phyloP scores from a whole-genome alignment of 2,329 filamentous ascomycete species.

The Calonectria honghensis region DNA sequence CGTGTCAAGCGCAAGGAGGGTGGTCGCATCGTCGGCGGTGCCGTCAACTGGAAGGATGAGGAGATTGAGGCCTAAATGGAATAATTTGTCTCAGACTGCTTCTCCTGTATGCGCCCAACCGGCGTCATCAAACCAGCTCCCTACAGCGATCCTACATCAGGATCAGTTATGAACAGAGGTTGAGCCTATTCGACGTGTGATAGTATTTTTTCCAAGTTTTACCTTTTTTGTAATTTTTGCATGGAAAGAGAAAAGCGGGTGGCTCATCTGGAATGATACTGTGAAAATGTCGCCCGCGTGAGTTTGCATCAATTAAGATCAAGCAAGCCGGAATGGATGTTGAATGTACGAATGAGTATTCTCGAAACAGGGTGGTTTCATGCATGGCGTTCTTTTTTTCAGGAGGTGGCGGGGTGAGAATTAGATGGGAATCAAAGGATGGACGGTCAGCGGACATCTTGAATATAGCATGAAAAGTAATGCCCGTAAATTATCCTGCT shows the following conservation, averaged over 20 bases:
- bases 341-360: slow-evolving; percentile 23
- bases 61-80: slow-evolving; percentile 78
- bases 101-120: neutral
- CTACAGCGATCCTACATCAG: slow-evolving; percentile 3
- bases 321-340: slow-evolving; percentile 8
- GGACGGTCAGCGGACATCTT: slow-evolving; percentile 30
- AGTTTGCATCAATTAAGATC: neutral
- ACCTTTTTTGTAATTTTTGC: neutral
- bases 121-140: neutral
- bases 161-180: slow-evolving; percentile 18
- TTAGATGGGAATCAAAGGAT: slow-evolving; percentile 39
- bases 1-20: slow-evolving; percentile 94
- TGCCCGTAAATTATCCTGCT: slow-evolving; percentile 11
- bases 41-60: slow-evolving; percentile 76
- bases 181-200: slow-evolving; percentile 24
- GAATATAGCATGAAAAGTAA: slow-evolving; percentile 43
- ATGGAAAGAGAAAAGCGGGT: slow-evolving; percentile 33
- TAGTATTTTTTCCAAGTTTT: slow-evolving; percentile 30
- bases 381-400: slow-evolving; percentile 35
- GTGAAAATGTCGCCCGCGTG: slow-evolving; percentile 23
- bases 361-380: slow-evolving; percentile 28
- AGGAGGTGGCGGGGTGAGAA: neutral
- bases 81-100: neutral
- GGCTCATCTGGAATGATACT: slow-evolving; percentile 21
- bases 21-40: slow-evolving; percentile 74